phyloP scores from a whole-genome alignment of 768 basidiomycete genomes.

The Dacryopinax primogenitus region DNA sequence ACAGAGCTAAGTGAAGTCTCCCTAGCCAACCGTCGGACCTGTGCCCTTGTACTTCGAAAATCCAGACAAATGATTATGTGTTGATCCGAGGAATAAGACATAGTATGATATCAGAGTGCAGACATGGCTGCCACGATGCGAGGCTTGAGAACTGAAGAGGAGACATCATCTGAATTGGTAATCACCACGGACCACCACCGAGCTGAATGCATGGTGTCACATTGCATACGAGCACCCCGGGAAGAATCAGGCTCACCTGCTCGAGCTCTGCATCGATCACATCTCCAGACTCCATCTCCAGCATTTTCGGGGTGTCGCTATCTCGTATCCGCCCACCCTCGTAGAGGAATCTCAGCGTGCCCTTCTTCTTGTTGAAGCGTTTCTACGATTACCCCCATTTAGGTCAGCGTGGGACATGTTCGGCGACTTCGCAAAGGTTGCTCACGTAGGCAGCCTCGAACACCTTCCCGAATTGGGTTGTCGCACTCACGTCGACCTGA shows the following conservation, averaged over 20 bases:
- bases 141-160: too few relatives aligned
- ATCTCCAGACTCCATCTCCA: conserved; percentile 79
- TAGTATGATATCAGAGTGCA: too few relatives aligned
- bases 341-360: conserved; percentile 54
- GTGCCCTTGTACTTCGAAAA: too few relatives aligned
- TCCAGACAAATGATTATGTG: too few relatives aligned
- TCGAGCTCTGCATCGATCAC: conserved; percentile 56
- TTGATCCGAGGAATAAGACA: too few relatives aligned
- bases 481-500: neutral
- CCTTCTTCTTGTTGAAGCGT: conserved; percentile 8
- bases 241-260: neutral
- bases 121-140: too few relatives aligned
- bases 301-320: conserved; percentile 68
- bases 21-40: too few relatives aligned
- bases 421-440: neutral
- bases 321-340: conserved; percentile 78
- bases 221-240: neutral
- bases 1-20: too few relatives aligned
- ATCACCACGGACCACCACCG: neutral
- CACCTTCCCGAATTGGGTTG: conserved; percentile 2
- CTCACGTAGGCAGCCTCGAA: neutral
- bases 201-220: neutral
- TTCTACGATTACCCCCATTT: neutral
- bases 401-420: neutral
- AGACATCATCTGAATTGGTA: too few relatives aligned